Percentiles rank a stretch among this genome's conserved stretches.
phyloP scores from a whole-genome alignment of 1,139 yeast species.

The Saccharomycopsis hybrid region DNA sequence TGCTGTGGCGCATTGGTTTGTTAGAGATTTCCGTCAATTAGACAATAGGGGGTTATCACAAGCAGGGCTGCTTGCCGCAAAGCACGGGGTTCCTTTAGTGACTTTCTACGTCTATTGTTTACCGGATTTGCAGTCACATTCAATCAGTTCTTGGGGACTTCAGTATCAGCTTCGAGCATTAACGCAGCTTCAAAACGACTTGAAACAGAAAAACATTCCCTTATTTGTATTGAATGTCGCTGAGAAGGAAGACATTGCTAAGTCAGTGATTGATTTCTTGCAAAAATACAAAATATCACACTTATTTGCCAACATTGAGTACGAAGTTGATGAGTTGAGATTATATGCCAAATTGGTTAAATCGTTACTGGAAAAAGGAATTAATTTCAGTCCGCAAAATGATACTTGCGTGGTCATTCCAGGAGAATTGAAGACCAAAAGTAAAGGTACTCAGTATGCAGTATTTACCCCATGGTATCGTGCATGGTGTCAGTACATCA shows the following conservation, averaged over 20 bases:
- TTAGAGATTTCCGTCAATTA: conserved; percentile 5
- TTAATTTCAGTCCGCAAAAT: conserved; percentile 33
- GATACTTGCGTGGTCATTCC: conserved; percentile 47
- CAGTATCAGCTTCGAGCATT: conserved; percentile 29
- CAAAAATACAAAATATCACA: conserved; percentile 29
- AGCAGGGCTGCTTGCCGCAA: conserved; percentile 3
- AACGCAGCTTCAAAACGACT: conserved; percentile 30
- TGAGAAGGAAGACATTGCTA: conserved; percentile 25
- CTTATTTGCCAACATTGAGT: conserved; percentile 39
- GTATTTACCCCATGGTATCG: conserved; percentile 51
- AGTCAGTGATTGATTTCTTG: conserved; percentile 23
- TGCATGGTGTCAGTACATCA: conserved; percentile 37
- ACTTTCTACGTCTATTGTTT: conserved; percentile 11
- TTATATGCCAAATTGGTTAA: conserved; percentile 30
- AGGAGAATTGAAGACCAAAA: conserved; percentile 33
- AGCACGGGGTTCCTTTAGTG: conserved; percentile 1
- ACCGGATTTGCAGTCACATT: conserved; percentile 6
- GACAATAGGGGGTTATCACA: conserved; percentile 7
- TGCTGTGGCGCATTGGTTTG: conserved; percentile 9
- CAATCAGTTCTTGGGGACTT: conserved; percentile 7
- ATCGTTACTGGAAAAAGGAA: conserved; percentile 22
- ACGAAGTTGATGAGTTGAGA: conserved; percentile 47
- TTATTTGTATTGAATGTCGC: conserved; percentile 33
- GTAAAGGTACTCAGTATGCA: conserved; percentile 41
- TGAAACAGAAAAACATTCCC: conserved; percentile 33